Conservation (phyloP, 208 protist species). For the Naegleria fowleri region DNA sequence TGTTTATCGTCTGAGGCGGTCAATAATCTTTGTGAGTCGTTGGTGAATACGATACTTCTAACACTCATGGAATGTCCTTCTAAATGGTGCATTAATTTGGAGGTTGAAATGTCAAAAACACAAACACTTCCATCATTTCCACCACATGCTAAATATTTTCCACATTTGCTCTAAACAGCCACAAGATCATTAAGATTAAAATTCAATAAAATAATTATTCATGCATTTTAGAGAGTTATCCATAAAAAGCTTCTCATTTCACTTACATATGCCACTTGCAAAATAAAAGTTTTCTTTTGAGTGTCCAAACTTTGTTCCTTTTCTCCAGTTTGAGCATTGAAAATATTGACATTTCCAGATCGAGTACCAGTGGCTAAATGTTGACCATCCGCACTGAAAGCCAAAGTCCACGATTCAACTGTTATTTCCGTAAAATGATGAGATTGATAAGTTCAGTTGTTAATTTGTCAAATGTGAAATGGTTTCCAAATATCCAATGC, state of each 20-base stretch:
- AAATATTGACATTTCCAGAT: constrained; percentile 27
- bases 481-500: neutral
- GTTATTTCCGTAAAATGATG: neutral
- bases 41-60: constrained; percentile 4
- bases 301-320: constrained; percentile 11
- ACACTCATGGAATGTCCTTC: neutral
- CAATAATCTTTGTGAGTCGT: constrained; percentile 2
- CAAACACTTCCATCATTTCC: neutral
- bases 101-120: constrained; percentile 14
- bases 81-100: neutral
- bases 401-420: constrained; percentile 15
- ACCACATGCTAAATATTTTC: constrained; percentile 19
- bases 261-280: constrained; percentile 9
- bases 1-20: constrained; percentile 26
- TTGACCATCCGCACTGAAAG: neutral
- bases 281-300: constrained; percentile 20
- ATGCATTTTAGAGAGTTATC: neutral
- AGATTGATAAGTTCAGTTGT: no score
- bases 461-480: neutral
- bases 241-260: no score
- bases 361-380: constrained; percentile 6
- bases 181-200: neutral
- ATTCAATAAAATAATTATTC: no score
- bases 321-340: neutral
- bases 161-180: neutral